Conservation (phyloP, 225 moss, liverwort and hornwort genomes). For the Ulota crispa region DNA sequence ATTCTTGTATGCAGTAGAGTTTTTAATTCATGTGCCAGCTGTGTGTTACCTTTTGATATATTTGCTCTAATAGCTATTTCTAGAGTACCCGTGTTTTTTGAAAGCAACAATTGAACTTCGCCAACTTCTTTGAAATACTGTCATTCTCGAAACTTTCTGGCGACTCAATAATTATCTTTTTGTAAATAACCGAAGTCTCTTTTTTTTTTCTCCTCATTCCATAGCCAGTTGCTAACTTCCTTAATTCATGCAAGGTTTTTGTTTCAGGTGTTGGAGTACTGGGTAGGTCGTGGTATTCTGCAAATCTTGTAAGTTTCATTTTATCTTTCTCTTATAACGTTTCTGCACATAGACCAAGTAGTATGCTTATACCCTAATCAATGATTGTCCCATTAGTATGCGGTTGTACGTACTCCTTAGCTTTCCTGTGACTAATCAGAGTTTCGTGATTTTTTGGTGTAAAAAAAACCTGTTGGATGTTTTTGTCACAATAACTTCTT, state of each 20-base stretch:
- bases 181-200: neutral
- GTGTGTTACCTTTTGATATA: neutral
- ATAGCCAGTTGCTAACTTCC: neutral
- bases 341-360: neutral
- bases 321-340: neutral
- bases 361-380: neutral
- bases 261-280: constrained; percentile 76
- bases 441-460: neutral
- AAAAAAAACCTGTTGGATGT: neutral
- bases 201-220: neutral
- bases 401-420: neutral
- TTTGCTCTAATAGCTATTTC: neutral
- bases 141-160: neutral
- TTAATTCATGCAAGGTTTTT: neutral
- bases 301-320: constrained; percentile 72
- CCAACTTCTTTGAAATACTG: neutral
- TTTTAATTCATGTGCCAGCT: neutral
- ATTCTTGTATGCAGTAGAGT: neutral
- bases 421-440: neutral
- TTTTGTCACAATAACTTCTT: neutral
- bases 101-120: neutral
- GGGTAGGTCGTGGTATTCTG: constrained; percentile 79
- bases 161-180: neutral
- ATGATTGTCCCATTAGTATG: neutral
- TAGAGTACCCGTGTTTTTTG: neutral